These are phyloP conservation scores for Peronospora farinosa DNA, from an alignment of 352 stramenopile genomes.

Conservation along the genomic window DNA sequence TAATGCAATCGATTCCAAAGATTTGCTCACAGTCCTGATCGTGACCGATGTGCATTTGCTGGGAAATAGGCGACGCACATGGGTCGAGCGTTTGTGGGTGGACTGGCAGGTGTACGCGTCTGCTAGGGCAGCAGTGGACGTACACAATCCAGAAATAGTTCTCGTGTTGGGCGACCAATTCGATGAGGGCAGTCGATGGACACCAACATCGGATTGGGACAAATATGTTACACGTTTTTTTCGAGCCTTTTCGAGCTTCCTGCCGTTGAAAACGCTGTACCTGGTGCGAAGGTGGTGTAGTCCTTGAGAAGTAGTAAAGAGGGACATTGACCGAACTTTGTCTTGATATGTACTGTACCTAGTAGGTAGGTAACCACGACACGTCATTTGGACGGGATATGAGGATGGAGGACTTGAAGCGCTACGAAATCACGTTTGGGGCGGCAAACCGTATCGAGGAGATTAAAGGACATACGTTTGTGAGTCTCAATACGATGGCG, in stretches of 20 bases:
- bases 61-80: constrained; percentile 51
- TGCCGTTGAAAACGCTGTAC: constrained; percentile 46
- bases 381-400: constrained; percentile 56
- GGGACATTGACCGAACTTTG: not conserved
- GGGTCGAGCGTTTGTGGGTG: constrained; percentile 58
- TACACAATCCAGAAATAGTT: constrained; percentile 49
- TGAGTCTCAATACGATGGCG: constrained; percentile 76
- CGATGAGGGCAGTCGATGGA: constrained; percentile 59
- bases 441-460: constrained; percentile 45
- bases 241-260: constrained; percentile 31
- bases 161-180: constrained; percentile 70
- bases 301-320: not conserved
- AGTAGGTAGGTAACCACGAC: constrained; percentile 71
- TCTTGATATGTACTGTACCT: not conserved
- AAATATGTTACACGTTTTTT: constrained; percentile 53
- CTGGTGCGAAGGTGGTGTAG: constrained; percentile 24
- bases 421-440: constrained; percentile 59
- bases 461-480: constrained; percentile 46
- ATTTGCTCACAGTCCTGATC: constrained; percentile 39
- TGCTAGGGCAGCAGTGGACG: constrained; percentile 35
- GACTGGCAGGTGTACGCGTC: constrained; percentile 59
- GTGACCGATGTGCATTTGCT: constrained; percentile 73
- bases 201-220: constrained; percentile 43
- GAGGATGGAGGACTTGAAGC: constrained; percentile 31
- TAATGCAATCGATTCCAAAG: not conserved